phyloP scores from a whole-genome alignment of 768 basidiomycete species.

The Suillus alpinus region DNA sequence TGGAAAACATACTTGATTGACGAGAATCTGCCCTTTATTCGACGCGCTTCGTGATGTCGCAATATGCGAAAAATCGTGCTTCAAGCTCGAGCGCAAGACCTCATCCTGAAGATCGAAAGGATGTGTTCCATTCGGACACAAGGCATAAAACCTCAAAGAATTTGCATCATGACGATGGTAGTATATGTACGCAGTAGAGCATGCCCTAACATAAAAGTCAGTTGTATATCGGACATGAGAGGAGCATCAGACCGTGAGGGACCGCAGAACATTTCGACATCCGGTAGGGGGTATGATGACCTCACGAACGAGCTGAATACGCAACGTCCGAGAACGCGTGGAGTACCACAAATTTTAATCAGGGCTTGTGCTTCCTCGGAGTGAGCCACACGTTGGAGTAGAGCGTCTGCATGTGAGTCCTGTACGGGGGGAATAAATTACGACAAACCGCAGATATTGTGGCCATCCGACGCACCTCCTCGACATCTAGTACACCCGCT shows the following conservation, averaged over 20 bases:
- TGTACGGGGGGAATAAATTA: slow-evolving; percentile 6
- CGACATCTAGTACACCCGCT: slow-evolving; percentile 44
- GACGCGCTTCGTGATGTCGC: slow-evolving; percentile 8
- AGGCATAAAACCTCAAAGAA: slow-evolving; percentile 64
- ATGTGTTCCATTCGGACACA: slow-evolving; percentile 37
- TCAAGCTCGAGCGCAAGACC: slow-evolving; percentile 28
- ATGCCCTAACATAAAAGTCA: slow-evolving; percentile 12
- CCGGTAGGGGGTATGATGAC: slow-evolving; percentile 24
- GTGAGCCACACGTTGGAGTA: slow-evolving; percentile 12
- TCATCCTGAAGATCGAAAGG: slow-evolving; percentile 14
- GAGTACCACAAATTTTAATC: slow-evolving; percentile 15
- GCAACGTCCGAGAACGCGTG: slow-evolving; percentile 31
- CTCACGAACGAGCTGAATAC: slow-evolving; percentile 13
- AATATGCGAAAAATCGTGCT: slow-evolving; percentile 38
- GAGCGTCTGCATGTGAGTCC: slow-evolving; percentile 15
- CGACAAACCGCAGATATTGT: slow-evolving; percentile 2
- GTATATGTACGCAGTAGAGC: slow-evolving; percentile 36
- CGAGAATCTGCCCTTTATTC: slow-evolving; percentile 25
- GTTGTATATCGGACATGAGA: slow-evolving; percentile 2
- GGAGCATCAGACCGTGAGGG: slow-evolving; percentile 9
- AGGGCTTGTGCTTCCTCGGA: slow-evolving; percentile 17
- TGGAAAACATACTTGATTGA: slow-evolving; percentile 40
- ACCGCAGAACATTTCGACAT: slow-evolving; percentile 30
- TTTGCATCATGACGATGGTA: slow-evolving; percentile 53
- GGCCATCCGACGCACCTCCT: slow-evolving; percentile 27